Conservation (phyloP, 2,329 filamentous ascomycete species). For the Talaromyces sp. region DNA sequence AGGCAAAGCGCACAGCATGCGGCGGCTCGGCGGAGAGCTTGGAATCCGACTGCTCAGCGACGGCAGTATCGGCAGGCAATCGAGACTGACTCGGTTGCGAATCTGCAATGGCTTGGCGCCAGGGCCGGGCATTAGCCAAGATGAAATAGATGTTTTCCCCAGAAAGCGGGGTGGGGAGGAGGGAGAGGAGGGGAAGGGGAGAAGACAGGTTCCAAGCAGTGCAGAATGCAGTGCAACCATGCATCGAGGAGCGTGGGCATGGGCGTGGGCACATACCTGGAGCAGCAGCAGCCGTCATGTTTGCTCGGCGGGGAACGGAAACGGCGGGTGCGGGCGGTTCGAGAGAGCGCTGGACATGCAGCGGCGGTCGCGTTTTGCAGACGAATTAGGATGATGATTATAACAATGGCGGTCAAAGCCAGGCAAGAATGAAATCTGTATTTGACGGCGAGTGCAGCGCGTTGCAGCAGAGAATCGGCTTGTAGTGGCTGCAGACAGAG, state of each 20-base stretch:
- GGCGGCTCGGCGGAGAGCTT: slow-evolving; percentile 15
- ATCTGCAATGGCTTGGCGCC: not conserved
- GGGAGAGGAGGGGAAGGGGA: not conserved
- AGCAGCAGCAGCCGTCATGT: slow-evolving; percentile 8
- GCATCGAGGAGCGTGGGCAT: too few species aligned
- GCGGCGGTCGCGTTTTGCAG: not conserved
- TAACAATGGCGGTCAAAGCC: not conserved
- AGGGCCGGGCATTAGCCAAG: not conserved
- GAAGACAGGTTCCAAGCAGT: not conserved
- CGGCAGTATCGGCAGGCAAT: not conserved
- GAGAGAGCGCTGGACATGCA: slow-evolving; percentile 1
- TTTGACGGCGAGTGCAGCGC: not conserved
- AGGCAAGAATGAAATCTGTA: not conserved
- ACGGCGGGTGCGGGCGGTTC: slow-evolving; percentile 8
- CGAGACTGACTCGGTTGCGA: slow-evolving; percentile 1
- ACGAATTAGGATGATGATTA: not conserved
- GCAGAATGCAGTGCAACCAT: not conserved
- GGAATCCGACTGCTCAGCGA: not conserved
- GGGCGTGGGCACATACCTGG: slow-evolving; percentile 11
- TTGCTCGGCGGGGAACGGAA: slow-evolving; percentile 12
- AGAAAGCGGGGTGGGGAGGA: not conserved
- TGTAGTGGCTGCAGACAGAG: not conserved
- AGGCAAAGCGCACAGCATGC: slow-evolving; percentile 64
- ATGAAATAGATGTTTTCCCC: not conserved
- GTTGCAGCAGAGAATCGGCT: slow-evolving; percentile 1